Percentiles rank a stretch among this genome's conserved stretches.
phyloP scores from a whole-genome alignment of 2,329 filamentous ascomycete genomes.

The Xylaria multiplex region DNA sequence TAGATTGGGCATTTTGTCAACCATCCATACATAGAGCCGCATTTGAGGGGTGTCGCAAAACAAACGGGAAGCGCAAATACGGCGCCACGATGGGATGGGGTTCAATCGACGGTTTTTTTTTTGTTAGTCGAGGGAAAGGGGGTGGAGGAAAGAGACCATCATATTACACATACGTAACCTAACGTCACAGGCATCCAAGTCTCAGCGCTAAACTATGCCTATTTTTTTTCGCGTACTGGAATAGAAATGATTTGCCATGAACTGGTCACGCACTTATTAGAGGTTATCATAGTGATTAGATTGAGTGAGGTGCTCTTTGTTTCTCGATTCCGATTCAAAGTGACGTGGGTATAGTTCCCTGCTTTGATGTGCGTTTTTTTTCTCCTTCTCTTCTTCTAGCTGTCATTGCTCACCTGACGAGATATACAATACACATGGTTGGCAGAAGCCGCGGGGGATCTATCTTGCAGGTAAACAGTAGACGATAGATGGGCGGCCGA shows the following conservation, averaged over 20 bases:
- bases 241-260: conserved; percentile 11
- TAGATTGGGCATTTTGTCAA: conserved; percentile 36
- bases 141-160: not conserved
- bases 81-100: conserved; percentile 7
- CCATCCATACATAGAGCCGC: conserved; percentile 39
- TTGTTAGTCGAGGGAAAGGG: not conserved
- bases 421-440: no score
- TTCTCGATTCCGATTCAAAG: not conserved
- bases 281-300: not conserved
- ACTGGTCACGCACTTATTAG: no score
- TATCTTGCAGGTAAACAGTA: no score
- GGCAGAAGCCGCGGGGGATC: no score
- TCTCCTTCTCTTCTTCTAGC: no score
- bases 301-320: not conserved
- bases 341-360: not conserved
- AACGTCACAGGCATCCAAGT: conserved; percentile 1
- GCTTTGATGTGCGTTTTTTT: not conserved
- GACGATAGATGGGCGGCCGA: no score
- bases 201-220: not conserved
- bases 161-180: conserved; percentile 1
- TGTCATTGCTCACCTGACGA: no score
- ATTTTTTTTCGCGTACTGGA: not conserved
- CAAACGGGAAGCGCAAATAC: not conserved
- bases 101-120: not conserved
- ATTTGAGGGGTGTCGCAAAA: conserved; percentile 28